Base-by-base conservation (phyloP, 2,329 filamentous ascomycete genomes). In the Beauveria sp. region DNA sequence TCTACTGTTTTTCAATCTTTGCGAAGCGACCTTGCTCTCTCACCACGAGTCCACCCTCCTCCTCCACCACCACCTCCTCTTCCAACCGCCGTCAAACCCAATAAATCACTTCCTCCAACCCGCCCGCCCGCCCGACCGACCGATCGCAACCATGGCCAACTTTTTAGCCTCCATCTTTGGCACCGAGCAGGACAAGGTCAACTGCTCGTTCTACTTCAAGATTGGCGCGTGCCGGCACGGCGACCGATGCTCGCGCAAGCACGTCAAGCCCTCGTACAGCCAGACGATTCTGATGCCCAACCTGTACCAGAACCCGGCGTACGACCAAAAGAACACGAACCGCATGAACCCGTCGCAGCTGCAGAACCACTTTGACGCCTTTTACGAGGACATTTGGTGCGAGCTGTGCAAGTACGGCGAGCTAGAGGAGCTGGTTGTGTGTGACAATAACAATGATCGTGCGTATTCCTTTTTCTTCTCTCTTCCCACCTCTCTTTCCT, bases 311-410 rank as follows among this genome's bases (percentile, higher is more conserved):
- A 99, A 99, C 82, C 95, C 95, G 12, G 91, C 92, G 66, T 96
- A 96, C 85, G 93, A 98, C 76, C 88, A 90, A 53, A 96, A 96
- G 80, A 60, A 60, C 42, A 42, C 50, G 26, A 95, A 88, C 83
- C 95, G 93, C 79, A 96, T 99, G 90, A 97, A 96, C 79, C 80
- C 92, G 7, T 88, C 86, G 69, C 95, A 99, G 82, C 88, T 98
- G 74, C 93, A 97, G 78, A 96, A 96, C 80, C 95, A 99, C 84
- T 99, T 99, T 74, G 95, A 99, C 77, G 95, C 95, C 72, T 99
- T 99, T 77, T 99, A 99, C 82, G 95, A 99, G 80, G 95, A 99
- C 75, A 92, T 99, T 68, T 99, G 95, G 93, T 98, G 93, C 80
- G 95, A 99, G 84, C 91, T 99, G 81, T 98, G 95, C 88, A 92